Percentiles rank a stretch among this genome's conserved stretches.
Evolutionary conservation across 1,284 basidiomycete species (phyloP).

Genomic region (Mycena citricolor): DNA sequence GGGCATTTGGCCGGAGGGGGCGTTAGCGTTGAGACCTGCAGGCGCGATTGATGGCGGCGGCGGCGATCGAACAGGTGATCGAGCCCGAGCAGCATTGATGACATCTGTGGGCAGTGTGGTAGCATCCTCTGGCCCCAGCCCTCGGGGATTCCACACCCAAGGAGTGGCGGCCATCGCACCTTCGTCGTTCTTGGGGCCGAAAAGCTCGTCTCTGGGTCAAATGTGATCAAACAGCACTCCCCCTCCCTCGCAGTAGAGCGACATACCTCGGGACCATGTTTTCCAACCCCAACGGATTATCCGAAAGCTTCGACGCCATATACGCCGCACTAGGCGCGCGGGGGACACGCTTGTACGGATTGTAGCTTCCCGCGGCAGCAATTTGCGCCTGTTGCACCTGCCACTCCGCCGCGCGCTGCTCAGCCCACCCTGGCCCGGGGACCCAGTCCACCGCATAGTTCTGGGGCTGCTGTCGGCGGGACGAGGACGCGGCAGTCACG

Average conservation of each 20-base stretch:
- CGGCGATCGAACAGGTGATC: too few species aligned
- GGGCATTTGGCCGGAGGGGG: too few species aligned
- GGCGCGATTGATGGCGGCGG: too few species aligned
- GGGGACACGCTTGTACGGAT: slow-evolving; percentile 61
- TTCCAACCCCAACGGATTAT: slow-evolving; percentile 64
- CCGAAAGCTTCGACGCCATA: slow-evolving; percentile 50
- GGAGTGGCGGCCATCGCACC: slow-evolving; percentile 37
- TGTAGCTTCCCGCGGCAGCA: slow-evolving; percentile 36
- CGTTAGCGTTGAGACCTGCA: too few species aligned
- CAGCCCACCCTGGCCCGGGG: slow-evolving; percentile 36
- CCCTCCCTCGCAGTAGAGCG: slow-evolving; percentile 1
- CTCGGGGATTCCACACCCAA: slow-evolving; percentile 45
- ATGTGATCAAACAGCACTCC: too few species aligned
- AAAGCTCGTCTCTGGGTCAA: slow-evolving; percentile 36
- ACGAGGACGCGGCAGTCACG: too few species aligned
- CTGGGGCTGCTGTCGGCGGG: too few species aligned
- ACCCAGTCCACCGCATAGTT: slow-evolving; percentile 41
- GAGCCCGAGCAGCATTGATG: too few species aligned
- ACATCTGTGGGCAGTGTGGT: too few species aligned
- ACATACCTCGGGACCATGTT: slow-evolving; percentile 68
- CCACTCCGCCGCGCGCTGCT: slow-evolving; percentile 24
- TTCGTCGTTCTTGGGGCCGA: slow-evolving; percentile 33
- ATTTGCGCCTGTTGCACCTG: slow-evolving; percentile 29
- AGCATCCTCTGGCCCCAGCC: slow-evolving; percentile 10
- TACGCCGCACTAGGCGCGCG: slow-evolving; percentile 62